Evolutionary conservation across 164 flowering plant species (phyloP).

Genomic region (Vitis amurensis): DNA sequence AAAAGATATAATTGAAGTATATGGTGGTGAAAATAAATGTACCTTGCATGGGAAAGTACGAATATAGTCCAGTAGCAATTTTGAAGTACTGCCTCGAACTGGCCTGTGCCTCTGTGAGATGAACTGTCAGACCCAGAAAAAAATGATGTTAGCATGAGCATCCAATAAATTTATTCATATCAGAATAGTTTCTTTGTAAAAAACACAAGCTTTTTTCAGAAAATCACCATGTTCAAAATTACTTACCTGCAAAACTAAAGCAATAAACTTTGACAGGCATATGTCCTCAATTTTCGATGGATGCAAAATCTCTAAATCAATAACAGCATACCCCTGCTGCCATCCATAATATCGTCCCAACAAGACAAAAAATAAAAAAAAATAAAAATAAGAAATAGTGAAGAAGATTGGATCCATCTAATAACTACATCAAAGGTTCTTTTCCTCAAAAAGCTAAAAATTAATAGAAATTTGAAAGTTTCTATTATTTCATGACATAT

Average conservation of each 20-base stretch:
- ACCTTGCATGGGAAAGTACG: constrained; percentile 87
- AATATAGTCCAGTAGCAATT: constrained; percentile 61
- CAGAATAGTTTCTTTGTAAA: neutral
- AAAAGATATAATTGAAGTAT: neutral
- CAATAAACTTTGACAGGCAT: constrained; percentile 62
- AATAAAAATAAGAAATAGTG: neutral
- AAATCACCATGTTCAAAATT: neutral
- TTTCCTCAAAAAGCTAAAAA: no score
- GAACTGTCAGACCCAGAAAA: constrained; percentile 44
- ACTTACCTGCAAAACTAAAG: constrained; percentile 74
- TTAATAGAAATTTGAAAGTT: no score
- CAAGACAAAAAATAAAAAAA: neutral
- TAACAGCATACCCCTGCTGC: constrained; percentile 86
- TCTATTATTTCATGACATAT: no score
- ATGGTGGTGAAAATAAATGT: constrained; percentile 1
- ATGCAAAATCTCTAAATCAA: constrained; percentile 60
- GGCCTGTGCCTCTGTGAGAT: constrained; percentile 86
- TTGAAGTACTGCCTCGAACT: constrained; percentile 68
- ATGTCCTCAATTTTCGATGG: constrained; percentile 55
- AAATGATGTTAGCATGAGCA: constrained; percentile 8
- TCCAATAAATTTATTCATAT: neutral
- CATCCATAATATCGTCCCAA: neutral
- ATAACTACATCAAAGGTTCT: neutral
- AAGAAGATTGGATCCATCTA: neutral
- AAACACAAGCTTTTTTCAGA: neutral